These are phyloP conservation scores for Fusarium nanum DNA, from an alignment of 2,329 filamentous ascomycete genomes.

Conservation along the genomic window DNA sequence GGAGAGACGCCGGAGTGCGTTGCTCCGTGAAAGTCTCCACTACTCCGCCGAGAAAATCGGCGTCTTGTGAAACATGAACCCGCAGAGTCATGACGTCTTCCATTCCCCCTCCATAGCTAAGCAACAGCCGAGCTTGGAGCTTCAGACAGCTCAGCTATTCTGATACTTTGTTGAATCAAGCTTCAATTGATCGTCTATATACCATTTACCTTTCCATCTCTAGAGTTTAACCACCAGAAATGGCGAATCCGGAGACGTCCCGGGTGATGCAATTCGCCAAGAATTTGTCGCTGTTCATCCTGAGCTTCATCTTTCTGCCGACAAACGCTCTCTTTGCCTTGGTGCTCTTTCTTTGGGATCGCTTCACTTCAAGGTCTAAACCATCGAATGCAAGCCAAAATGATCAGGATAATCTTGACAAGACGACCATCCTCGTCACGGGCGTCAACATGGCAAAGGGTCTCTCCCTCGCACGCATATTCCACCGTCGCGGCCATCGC, in stretches of 20 bases:
- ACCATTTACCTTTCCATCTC: neutral
- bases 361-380: neutral
- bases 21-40: constrained; percentile 7
- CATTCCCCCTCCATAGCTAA: neutral
- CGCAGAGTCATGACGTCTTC: constrained; percentile 39
- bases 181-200: neutral
- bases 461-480: constrained; percentile 72
- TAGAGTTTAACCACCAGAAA: neutral
- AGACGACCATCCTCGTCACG: constrained; percentile 72
- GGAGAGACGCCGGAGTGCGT: constrained; percentile 2
- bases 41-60: constrained; percentile 1
- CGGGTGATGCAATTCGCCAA: constrained; percentile 17
- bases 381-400: neutral
- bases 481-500: constrained; percentile 72
- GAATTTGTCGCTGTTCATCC: constrained; percentile 26
- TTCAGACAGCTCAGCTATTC: neutral
- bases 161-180: neutral
- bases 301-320: constrained; percentile 30
- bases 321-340: constrained; percentile 1
- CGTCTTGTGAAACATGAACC: constrained; percentile 9
- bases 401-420: constrained; percentile 15
- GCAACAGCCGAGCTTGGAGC: neutral
- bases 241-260: constrained; percentile 3
- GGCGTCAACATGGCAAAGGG: constrained; percentile 80
- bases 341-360: constrained; percentile 19